Evolutionary conservation across 108 stramenopile species (phyloP).

Genomic region (Cyclotella sp.): DNA sequence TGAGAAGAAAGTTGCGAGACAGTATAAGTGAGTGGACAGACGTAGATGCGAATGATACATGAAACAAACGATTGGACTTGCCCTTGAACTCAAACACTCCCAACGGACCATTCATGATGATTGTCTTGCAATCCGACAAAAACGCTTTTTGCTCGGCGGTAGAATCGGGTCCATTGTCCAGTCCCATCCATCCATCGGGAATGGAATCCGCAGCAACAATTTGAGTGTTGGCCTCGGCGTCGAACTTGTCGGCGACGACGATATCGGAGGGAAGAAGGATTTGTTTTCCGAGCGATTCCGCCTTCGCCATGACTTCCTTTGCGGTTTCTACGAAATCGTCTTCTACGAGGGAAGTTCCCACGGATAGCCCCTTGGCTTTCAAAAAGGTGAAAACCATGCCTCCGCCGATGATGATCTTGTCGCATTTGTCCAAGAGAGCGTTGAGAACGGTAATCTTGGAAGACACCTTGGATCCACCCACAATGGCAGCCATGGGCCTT

Average conservation of each 20-base stretch:
- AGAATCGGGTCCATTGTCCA: slow-evolving; percentile 96
- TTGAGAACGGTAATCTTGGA: slow-evolving; percentile 99
- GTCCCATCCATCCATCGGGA: slow-evolving; percentile 99
- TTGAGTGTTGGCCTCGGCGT: slow-evolving; percentile 87
- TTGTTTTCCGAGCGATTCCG: slow-evolving; percentile 86
- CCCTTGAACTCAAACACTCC: slow-evolving; percentile 98
- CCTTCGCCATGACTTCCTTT: slow-evolving; percentile 93
- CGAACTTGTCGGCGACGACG: slow-evolving; percentile 92
- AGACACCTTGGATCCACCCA: slow-evolving; percentile 99
- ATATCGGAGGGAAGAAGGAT: slow-evolving; percentile 97
- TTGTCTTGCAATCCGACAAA: slow-evolving; percentile 90
- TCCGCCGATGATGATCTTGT: slow-evolving; percentile 98
- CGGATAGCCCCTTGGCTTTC: slow-evolving; percentile 93
- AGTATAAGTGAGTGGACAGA: background rate
- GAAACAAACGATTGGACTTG: background rate
- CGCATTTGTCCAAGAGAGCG: slow-evolving; percentile 98
- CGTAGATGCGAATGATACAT: background rate
- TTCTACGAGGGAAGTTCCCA: slow-evolving; percentile 96
- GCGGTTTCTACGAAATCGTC: slow-evolving; percentile 97
- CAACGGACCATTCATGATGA: slow-evolving; percentile 99
- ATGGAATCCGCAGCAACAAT: slow-evolving; percentile 85
- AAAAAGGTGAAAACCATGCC: slow-evolving; percentile 98
- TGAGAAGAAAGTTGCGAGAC: background rate
- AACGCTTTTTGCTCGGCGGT: slow-evolving; percentile 86
- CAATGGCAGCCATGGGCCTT: slow-evolving; percentile 99